These are phyloP conservation scores for Phoma sp. DNA, from an alignment of 2,329 filamentous ascomycete species.

Conservation along the genomic window DNA sequence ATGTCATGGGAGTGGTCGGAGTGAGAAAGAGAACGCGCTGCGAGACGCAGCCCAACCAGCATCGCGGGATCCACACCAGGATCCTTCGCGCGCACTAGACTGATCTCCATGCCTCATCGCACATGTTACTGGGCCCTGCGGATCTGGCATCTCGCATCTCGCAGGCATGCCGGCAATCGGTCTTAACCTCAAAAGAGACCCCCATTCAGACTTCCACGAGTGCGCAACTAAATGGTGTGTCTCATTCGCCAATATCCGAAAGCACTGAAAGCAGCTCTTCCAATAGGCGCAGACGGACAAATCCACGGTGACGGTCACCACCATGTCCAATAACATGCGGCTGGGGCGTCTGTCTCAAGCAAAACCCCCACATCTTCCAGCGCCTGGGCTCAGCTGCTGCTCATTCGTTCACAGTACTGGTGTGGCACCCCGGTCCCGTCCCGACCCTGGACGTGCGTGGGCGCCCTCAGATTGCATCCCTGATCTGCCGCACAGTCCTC, in stretches of 20 bases:
- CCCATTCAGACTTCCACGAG: neutral
- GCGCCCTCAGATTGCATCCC: constrained; percentile 36
- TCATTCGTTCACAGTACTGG: constrained; percentile 37
- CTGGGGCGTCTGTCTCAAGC: constrained; percentile 32
- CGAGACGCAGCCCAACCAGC: constrained; percentile 19
- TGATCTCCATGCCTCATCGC: constrained; percentile 18
- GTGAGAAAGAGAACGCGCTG: constrained; percentile 23
- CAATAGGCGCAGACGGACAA: constrained; percentile 18
- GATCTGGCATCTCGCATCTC: constrained; percentile 6
- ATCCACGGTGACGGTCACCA: constrained; percentile 12
- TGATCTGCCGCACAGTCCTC: constrained; percentile 35
- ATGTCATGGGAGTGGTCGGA: neutral
- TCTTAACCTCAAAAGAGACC: neutral
- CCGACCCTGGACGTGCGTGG: constrained; percentile 29
- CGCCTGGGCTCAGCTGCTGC: constrained; percentile 36
- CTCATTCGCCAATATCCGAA: constrained; percentile 5
- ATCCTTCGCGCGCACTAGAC: constrained; percentile 25
- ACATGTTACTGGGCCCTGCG: constrained; percentile 10
- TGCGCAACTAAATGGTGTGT: neutral
- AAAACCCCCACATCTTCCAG: constrained; percentile 41
- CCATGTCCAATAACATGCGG: constrained; percentile 33
- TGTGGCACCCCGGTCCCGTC: constrained; percentile 33
- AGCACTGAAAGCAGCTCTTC: constrained; percentile 2
- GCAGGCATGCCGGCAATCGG: constrained; percentile 1
- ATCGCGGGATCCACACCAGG: constrained; percentile 32